phyloP scores from a whole-genome alignment of 306 rosid species.

The Trifolium dubium region DNA sequence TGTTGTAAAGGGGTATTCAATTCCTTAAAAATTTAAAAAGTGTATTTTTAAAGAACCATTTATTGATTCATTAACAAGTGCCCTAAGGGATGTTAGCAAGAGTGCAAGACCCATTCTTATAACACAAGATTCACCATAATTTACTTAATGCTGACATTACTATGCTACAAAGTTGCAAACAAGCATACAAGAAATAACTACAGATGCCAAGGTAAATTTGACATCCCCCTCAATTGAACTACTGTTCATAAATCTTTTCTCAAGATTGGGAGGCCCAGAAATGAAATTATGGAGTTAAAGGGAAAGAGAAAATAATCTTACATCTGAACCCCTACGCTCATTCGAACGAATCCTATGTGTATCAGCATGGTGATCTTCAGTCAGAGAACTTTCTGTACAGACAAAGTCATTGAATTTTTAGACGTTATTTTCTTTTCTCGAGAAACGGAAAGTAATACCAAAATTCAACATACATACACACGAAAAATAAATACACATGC shows the following conservation, averaged over 20 bases:
- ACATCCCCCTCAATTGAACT: conserved; percentile 9
- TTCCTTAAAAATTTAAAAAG: neutral
- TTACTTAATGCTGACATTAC: neutral
- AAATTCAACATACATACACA: neutral
- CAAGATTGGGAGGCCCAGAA: conserved; percentile 5
- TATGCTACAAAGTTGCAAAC: conserved; percentile 16
- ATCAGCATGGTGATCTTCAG: conserved; percentile 56
- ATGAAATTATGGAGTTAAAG: neutral
- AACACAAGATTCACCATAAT: neutral
- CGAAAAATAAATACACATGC: neutral
- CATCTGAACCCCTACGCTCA: conserved; percentile 52
- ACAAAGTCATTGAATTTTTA: conserved; percentile 41
- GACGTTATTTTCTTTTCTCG: conserved; percentile 33
- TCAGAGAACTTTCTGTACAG: conserved; percentile 60
- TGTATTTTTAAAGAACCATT: neutral
- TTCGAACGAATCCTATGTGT: conserved; percentile 42
- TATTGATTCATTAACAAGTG: neutral
- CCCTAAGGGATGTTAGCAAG: neutral
- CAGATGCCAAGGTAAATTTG: conserved; percentile 12
- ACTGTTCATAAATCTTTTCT: neutral
- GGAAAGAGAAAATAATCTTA: conserved; percentile 44
- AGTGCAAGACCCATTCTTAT: neutral
- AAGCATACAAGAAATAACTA: neutral
- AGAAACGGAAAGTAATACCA: neutral
- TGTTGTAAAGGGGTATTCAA: neutral